Percentiles rank a stretch among this genome's conserved stretches.
Conservation (phyloP, 2,329 filamentous ascomycete species). For the Aspergillus versicolor region DNA sequence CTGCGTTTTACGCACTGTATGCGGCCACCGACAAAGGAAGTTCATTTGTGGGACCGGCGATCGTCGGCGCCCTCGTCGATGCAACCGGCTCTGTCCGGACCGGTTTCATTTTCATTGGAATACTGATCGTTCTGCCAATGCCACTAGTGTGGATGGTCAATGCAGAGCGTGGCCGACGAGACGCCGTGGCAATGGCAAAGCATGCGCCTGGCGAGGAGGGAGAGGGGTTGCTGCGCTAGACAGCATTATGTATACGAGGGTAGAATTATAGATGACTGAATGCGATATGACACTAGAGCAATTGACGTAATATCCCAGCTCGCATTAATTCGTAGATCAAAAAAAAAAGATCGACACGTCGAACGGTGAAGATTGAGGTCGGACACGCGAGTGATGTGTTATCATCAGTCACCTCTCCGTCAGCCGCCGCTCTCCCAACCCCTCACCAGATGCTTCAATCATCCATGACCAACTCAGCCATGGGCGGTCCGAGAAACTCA, state of each 20-base stretch:
- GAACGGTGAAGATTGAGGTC: not conserved
- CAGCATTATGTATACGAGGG: not conserved
- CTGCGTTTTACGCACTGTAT: conserved; percentile 89
- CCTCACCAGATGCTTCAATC: not conserved
- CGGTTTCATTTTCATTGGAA: conserved; percentile 85
- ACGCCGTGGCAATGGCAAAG: conserved; percentile 34
- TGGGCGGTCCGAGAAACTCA: too few relatives aligned
- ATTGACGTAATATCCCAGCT: too few relatives aligned
- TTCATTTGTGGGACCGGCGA: conserved; percentile 83
- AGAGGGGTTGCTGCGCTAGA: conserved; percentile 25
- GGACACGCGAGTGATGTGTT: not conserved
- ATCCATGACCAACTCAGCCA: not conserved
- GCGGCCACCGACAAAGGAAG: conserved; percentile 94
- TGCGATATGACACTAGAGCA: too few relatives aligned
- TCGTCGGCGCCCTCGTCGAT: conserved; percentile 86
- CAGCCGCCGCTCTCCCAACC: not conserved
- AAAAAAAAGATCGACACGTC: too few relatives aligned
- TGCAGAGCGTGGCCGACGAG: conserved; percentile 36
- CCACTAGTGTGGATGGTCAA: conserved; percentile 74
- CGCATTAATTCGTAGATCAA: too few relatives aligned
- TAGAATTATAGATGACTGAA: too few relatives aligned
- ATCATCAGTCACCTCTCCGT: not conserved
- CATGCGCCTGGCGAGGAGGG: conserved; percentile 26
- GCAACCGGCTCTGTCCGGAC: conserved; percentile 70
- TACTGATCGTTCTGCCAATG: conserved; percentile 75